Conservation (phyloP, 2,329 filamentous ascomycete genomes). For the Pyrenophora seminiperda region DNA sequence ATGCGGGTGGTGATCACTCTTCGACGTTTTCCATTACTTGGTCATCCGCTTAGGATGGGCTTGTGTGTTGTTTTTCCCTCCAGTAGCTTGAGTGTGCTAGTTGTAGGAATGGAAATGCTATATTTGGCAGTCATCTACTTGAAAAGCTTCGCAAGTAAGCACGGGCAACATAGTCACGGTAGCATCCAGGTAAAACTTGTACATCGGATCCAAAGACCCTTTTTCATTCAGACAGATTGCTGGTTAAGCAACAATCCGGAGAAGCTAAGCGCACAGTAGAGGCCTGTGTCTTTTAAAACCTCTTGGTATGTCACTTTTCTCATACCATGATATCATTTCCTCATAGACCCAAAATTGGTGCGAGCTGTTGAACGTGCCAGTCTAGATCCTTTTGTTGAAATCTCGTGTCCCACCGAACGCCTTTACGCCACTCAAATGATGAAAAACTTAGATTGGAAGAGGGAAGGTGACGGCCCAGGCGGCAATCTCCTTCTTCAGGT, state of each 20-base stretch:
- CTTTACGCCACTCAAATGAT: conserved; percentile 21
- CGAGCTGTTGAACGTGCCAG: conserved; percentile 36
- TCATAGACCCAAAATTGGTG: conserved; percentile 6
- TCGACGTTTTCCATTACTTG: conserved; percentile 46
- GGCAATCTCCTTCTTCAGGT: conserved; percentile 86
- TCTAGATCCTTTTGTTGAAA: conserved; percentile 36
- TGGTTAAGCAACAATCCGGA: conserved; percentile 2
- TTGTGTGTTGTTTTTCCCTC: too few species aligned
- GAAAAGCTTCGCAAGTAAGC: not conserved
- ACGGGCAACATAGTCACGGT: too few species aligned
- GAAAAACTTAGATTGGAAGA: conserved; percentile 69
- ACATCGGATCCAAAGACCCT: not conserved
- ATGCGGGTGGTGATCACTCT: conserved; percentile 43
- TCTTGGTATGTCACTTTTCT: not conserved
- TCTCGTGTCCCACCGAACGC: conserved; percentile 18
- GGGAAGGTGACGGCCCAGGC: conserved; percentile 89
- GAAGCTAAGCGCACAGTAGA: not conserved
- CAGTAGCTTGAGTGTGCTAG: too few species aligned
- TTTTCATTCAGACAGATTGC: not conserved
- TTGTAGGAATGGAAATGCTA: too few species aligned
- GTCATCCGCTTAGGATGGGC: conserved; percentile 29
- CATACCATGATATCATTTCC: conserved; percentile 11
- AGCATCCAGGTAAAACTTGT: too few species aligned
- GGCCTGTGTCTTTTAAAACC: not conserved
- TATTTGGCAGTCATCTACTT: not conserved